Evolutionary conservation across 2,329 filamentous ascomycete species (phyloP).

Genomic region (Penicillium sp.): DNA sequence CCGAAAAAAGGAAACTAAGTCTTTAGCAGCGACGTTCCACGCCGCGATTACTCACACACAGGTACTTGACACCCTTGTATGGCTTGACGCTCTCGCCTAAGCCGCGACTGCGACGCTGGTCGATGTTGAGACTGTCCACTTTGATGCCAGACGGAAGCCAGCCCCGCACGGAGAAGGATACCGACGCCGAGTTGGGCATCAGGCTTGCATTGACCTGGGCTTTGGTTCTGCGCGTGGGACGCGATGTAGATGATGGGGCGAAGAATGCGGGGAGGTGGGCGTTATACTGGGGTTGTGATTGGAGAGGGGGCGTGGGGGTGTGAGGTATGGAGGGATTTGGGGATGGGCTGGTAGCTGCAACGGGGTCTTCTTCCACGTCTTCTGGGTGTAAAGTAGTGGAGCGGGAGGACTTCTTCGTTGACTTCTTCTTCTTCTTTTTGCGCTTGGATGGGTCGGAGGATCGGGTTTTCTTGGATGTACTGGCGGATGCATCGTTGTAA

Average conservation of each 20-base stretch:
- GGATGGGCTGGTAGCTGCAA: slow-evolving; percentile 22
- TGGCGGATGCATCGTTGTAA: slow-evolving; percentile 26
- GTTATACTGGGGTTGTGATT: slow-evolving; percentile 15
- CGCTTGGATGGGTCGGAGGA: slow-evolving; percentile 31
- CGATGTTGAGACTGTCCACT: slow-evolving; percentile 62
- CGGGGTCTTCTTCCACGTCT: slow-evolving; percentile 17
- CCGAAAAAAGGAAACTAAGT: not conserved
- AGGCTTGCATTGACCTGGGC: slow-evolving; percentile 69
- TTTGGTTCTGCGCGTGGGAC: slow-evolving; percentile 34
- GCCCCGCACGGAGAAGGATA: slow-evolving; percentile 64
- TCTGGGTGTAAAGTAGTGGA: slow-evolving; percentile 18
- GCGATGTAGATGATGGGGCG: slow-evolving; percentile 19
- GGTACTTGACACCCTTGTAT: slow-evolving; percentile 97
- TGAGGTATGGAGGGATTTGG: slow-evolving; percentile 24
- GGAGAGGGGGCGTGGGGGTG: slow-evolving; percentile 21
- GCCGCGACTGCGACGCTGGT: slow-evolving; percentile 77
- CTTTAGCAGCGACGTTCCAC: slow-evolving; percentile 45
- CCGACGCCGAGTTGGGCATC: slow-evolving; percentile 75
- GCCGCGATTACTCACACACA: slow-evolving; percentile 67
- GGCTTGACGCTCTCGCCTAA: slow-evolving; percentile 86
- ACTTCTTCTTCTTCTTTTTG: slow-evolving; percentile 41
- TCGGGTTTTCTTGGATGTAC: slow-evolving; percentile 27
- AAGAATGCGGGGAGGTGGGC: slow-evolving; percentile 26
- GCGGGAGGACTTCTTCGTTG: slow-evolving; percentile 33
- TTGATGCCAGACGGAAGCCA: slow-evolving; percentile 65